A percentile compares a stretch with the other conserved stretches of the same genome.
Conservation (phyloP, 371 early-diverging fungal species). For the Mortierella sp. region DNA sequence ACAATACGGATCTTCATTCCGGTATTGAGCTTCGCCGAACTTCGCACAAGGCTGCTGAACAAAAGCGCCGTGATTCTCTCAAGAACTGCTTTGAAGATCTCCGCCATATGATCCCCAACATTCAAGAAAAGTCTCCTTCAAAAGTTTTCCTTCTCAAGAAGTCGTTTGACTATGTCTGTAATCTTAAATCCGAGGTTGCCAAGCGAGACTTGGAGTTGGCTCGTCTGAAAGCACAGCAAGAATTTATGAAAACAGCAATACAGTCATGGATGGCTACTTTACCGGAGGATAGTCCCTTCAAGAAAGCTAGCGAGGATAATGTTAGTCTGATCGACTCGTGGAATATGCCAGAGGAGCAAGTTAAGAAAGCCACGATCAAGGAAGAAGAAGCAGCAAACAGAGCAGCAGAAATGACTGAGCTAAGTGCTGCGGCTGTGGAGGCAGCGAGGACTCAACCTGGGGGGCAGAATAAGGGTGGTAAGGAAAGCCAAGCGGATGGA, state of each 20-base stretch:
- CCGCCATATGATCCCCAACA: constrained; percentile 75
- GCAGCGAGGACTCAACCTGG: constrained; percentile 43
- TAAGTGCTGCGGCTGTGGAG: constrained; percentile 55
- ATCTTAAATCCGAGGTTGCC: constrained; percentile 63
- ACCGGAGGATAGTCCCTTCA: constrained; percentile 40
- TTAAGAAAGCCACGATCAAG: constrained; percentile 28
- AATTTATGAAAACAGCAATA: constrained; percentile 40
- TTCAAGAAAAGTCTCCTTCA: constrained; percentile 74
- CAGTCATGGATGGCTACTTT: constrained; percentile 36
- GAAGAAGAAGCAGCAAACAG: constrained; percentile 23
- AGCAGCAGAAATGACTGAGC: constrained; percentile 38
- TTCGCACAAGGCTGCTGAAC: constrained; percentile 94
- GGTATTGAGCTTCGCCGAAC: constrained; percentile 83
- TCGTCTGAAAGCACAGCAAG: constrained; percentile 60
- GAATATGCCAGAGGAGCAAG: constrained; percentile 29
- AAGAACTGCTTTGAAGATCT: constrained; percentile 90
- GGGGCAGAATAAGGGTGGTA: constrained; percentile 47
- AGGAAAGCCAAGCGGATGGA: constrained; percentile 35
- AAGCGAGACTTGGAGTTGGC: constrained; percentile 63
- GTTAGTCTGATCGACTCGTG: constrained; percentile 28
- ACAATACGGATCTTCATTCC: constrained; percentile 77
- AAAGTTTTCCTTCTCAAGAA: constrained; percentile 69
- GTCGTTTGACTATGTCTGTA: constrained; percentile 72
- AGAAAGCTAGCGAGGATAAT: neutral
- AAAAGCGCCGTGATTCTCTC: constrained; percentile 91